Evolutionary conservation across 495 filamentous ascomycete species (phyloP).

Genomic region (Talaromyces trachyspermus): DNA sequence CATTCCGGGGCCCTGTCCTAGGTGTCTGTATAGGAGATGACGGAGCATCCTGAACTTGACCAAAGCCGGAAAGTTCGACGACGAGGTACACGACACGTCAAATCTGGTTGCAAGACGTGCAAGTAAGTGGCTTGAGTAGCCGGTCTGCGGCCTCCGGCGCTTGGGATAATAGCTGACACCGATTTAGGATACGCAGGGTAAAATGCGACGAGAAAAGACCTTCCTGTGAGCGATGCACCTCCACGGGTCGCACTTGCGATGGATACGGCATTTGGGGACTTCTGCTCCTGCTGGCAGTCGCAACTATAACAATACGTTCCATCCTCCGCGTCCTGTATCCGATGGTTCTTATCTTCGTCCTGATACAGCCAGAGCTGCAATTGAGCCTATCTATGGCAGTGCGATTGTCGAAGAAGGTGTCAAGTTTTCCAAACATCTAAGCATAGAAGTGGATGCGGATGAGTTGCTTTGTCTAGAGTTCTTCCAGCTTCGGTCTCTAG

Average conservation of each 20-base stretch:
- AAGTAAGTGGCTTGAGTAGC: no score
- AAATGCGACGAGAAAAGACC: conserved; percentile 16
- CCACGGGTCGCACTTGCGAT: conserved; percentile 42
- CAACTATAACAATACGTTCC: conserved; percentile 5
- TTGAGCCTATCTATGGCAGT: not conserved
- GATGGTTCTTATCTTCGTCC: not conserved
- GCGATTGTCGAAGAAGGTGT: not conserved
- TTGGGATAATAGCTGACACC: not conserved
- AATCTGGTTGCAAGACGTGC: not conserved
- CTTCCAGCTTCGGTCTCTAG: conserved; percentile 49
- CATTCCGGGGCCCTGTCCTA: no score
- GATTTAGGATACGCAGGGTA: conserved; percentile 9
- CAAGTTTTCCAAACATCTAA: not conserved
- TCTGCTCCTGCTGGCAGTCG: not conserved
- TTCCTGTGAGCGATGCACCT: conserved; percentile 9
- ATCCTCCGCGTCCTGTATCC: not conserved
- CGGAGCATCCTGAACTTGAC: no score
- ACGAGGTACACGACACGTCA: not conserved
- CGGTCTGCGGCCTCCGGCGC: not conserved
- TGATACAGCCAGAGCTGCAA: not conserved
- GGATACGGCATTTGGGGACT: conserved; percentile 21
- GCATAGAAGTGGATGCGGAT: not conserved
- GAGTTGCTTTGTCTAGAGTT: conserved; percentile 44
- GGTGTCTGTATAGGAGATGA: no score
- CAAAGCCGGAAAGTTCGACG: not conserved